Evolutionary conservation across 164 flowering plant genomes (phyloP).

Genomic region (Litsea cubeba): DNA sequence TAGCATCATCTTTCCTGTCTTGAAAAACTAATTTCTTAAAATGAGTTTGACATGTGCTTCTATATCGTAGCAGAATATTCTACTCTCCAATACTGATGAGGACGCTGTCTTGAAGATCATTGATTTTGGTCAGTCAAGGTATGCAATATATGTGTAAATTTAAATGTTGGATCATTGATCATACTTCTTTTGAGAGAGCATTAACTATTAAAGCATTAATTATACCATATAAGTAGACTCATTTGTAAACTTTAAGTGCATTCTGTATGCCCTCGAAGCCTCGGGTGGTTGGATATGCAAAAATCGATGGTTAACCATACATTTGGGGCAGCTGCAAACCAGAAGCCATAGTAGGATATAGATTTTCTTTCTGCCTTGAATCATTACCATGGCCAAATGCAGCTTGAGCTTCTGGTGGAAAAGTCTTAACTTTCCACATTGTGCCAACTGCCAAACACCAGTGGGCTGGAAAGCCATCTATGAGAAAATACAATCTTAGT

Average conservation of each 20-base stretch:
- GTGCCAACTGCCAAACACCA: no score
- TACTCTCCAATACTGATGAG: conserved; percentile 34
- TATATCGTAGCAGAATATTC: conserved; percentile 43
- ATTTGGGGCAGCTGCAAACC: not conserved
- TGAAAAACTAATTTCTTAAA: not conserved
- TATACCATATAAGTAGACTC: not conserved
- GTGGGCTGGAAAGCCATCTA: no score
- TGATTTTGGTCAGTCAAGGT: conserved; percentile 77
- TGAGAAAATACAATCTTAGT: not conserved
- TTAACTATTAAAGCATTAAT: not conserved
- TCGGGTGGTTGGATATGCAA: not conserved
- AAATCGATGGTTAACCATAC: not conserved
- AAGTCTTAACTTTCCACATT: no score
- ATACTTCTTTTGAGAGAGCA: not conserved
- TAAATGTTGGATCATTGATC: no score
- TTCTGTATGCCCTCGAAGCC: no score
- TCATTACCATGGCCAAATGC: no score
- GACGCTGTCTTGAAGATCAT: conserved; percentile 55
- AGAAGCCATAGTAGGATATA: not conserved
- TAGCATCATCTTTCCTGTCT: not conserved
- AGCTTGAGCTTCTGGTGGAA: no score
- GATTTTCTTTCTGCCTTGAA: no score
- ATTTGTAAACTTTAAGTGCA: not conserved
- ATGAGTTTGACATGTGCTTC: conserved; percentile 8
- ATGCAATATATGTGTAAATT: not conserved